Conservation (phyloP, 2,329 filamentous ascomycete species). For the Alternaria arbusti region DNA sequence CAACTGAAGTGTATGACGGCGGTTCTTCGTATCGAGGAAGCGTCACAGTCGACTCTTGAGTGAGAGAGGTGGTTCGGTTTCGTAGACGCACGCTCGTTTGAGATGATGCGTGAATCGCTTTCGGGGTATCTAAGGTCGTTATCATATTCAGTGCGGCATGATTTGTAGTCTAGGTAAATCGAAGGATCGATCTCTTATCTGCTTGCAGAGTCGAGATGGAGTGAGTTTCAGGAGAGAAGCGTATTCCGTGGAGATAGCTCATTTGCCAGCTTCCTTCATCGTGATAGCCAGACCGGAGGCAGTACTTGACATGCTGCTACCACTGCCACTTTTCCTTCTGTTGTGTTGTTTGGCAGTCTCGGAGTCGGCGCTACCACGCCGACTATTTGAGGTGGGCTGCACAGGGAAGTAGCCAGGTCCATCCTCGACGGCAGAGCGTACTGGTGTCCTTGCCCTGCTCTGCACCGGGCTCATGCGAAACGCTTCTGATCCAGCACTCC, state of each 20-base stretch:
- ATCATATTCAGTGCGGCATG: not conserved
- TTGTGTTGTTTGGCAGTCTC: constrained; percentile 31
- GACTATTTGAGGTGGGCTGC: constrained; percentile 18
- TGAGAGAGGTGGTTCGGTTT: not conserved
- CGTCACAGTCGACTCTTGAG: not conserved
- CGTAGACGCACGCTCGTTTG: not conserved
- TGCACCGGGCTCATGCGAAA: constrained; percentile 49
- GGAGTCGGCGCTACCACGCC: constrained; percentile 26
- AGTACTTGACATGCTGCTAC: constrained; percentile 29
- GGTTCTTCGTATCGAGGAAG: not conserved
- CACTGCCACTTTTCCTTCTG: constrained; percentile 36
- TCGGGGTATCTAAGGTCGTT: not conserved
- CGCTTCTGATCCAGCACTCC: constrained; percentile 41
- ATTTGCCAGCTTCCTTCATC: constrained; percentile 17
- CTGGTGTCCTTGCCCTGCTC: constrained; percentile 45
- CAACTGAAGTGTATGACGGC: not conserved
- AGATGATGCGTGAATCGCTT: not conserved
- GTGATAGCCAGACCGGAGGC: constrained; percentile 17
- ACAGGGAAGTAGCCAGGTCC: constrained; percentile 37
- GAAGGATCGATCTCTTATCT: not conserved
- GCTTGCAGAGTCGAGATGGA: not conserved
- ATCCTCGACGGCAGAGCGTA: constrained; percentile 20
- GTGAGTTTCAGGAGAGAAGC: not conserved
- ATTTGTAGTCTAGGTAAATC: not conserved
- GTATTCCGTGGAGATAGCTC: not conserved